Conservation (phyloP, 2,329 filamentous ascomycete genomes). For the Fusarium sp. region DNA sequence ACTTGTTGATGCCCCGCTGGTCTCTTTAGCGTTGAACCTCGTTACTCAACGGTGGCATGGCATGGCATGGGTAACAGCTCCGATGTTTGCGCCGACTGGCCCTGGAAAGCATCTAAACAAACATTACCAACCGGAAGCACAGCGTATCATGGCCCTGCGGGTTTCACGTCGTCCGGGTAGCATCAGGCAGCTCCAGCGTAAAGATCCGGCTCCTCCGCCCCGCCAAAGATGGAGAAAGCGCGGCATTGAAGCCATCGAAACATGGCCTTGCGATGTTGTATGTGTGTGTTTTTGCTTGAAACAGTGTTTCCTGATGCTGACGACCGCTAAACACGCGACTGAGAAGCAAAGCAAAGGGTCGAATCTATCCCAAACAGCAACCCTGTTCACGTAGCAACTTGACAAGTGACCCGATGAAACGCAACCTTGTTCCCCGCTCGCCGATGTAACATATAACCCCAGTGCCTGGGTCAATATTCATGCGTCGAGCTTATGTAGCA, state of each 20-base stretch:
- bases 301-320: conserved; percentile 8
- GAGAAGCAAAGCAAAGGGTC: background rate
- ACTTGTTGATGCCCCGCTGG: background rate
- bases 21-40: background rate
- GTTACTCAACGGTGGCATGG: background rate
- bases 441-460: background rate
- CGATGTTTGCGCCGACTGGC: conserved; percentile 6
- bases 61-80: background rate
- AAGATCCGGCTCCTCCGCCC: background rate
- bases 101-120: background rate
- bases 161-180: conserved; percentile 7
- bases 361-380: conserved; percentile 8
- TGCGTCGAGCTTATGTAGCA: background rate
- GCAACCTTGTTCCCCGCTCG: background rate
- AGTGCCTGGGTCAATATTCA: background rate
- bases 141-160: background rate
- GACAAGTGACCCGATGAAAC: conserved; percentile 14
- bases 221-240: background rate
- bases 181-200: conserved; percentile 12
- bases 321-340: conserved; percentile 11
- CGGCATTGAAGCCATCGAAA: conserved; percentile 5
- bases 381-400: conserved; percentile 25
- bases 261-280: conserved; percentile 5
- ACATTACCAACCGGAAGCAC: background rate
- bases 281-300: conserved; percentile 8